Conservation (phyloP, 2,329 filamentous ascomycete species). For the Penicillium sp. region DNA sequence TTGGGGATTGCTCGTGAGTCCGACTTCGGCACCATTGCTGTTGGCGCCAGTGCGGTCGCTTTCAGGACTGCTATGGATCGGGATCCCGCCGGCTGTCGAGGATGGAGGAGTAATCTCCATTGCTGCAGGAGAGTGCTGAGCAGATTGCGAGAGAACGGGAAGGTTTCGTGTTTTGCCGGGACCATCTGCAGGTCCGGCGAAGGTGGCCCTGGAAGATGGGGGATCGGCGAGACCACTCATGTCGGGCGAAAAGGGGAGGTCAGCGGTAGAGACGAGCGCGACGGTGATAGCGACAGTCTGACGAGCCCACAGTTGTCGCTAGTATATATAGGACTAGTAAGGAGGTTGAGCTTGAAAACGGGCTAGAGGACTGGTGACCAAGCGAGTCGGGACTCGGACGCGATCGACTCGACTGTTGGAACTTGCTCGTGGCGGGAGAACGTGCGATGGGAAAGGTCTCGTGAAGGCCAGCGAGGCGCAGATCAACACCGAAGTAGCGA, state of each 20-base stretch:
- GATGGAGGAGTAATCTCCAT: slow-evolving; percentile 59
- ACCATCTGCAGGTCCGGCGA: slow-evolving; percentile 45
- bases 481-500: slow-evolving; percentile 35
- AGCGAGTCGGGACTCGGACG: slow-evolving; percentile 15
- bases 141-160: slow-evolving; percentile 50
- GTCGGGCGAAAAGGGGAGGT: slow-evolving; percentile 27
- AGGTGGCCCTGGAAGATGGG: slow-evolving; percentile 47
- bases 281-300: not conserved
- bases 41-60: slow-evolving; percentile 46
- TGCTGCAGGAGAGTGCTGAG: slow-evolving; percentile 48
- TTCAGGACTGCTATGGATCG: slow-evolving; percentile 52
- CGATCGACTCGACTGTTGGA: slow-evolving; percentile 21
- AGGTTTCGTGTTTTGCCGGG: slow-evolving; percentile 53
- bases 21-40: slow-evolving; percentile 38
- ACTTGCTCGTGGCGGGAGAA: slow-evolving; percentile 30
- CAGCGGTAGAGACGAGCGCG: slow-evolving; percentile 5
- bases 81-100: slow-evolving; percentile 48
- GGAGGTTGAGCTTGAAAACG: not conserved
- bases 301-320: slow-evolving; percentile 1
- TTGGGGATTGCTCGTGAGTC: slow-evolving; percentile 30
- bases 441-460: slow-evolving; percentile 28
- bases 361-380: not conserved
- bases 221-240: slow-evolving; percentile 47
- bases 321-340: not conserved
- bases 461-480: slow-evolving; percentile 30